Evolutionary conservation across 768 basidiomycete genomes (phyloP).

Genomic region (Leccinum sublutescens): DNA sequence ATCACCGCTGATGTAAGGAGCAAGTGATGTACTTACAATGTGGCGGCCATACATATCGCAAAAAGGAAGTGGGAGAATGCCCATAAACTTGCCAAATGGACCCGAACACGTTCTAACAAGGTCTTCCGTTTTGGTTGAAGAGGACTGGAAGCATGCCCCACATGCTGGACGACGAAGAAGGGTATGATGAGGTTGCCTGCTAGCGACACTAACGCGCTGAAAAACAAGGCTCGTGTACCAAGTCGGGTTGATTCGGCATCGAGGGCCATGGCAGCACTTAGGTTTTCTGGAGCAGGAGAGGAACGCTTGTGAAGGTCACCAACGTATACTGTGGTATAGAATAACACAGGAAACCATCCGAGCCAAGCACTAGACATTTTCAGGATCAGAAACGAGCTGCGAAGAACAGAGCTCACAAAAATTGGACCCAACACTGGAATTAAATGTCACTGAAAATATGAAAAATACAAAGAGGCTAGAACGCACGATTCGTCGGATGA

Average conservation of each 20-base stretch:
- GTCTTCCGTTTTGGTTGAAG: conserved; percentile 17
- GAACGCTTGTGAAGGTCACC: conserved; percentile 77
- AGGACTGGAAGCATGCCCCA: conserved; percentile 12
- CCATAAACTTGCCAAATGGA: conserved; percentile 75
- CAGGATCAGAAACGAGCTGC: neutral
- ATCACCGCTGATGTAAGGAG: conserved; percentile 13
- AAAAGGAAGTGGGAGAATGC: conserved; percentile 74
- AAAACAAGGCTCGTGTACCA: conserved; percentile 82
- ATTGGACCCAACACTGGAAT: conserved; percentile 70
- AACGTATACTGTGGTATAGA: conserved; percentile 85
- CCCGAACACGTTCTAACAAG: conserved; percentile 45
- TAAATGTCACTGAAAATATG: conserved; percentile 7
- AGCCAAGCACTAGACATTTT: conserved; percentile 63
- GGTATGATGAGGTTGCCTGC: conserved; percentile 69
- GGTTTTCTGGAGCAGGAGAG: conserved; percentile 32
- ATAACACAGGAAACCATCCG: conserved; percentile 90
- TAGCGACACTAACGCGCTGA: conserved; percentile 68
- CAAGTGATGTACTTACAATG: conserved; percentile 60
- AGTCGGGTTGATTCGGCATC: conserved; percentile 76
- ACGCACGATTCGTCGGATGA: conserved; percentile 80
- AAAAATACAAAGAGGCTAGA: conserved; percentile 2
- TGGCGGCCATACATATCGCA: conserved; percentile 73
- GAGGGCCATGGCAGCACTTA: conserved; percentile 35
- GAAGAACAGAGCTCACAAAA: conserved; percentile 55
- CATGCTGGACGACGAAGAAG: conserved; percentile 44